Conservation (phyloP, 108 stramenopile species). For the Asterionellopsis glacialis region DNA sequence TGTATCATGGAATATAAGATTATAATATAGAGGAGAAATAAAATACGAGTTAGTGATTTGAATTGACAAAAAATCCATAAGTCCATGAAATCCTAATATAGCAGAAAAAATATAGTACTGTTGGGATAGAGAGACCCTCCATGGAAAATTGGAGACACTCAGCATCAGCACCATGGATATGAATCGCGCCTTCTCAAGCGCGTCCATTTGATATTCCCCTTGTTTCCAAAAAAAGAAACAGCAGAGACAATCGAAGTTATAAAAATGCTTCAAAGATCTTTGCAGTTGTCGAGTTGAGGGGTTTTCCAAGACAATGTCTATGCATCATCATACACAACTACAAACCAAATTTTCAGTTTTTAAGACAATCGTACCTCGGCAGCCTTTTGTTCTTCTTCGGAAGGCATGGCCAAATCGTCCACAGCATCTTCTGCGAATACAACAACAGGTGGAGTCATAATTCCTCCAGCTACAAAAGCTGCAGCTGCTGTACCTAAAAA, state of each 20-base stretch:
- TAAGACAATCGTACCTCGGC: conserved; percentile 33
- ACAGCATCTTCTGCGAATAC: conserved; percentile 11
- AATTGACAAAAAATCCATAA: conserved; percentile 1
- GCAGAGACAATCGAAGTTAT: conserved; percentile 24
- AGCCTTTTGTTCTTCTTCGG: conserved; percentile 43
- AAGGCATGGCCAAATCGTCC: conserved; percentile 74
- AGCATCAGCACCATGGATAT: conserved; percentile 46
- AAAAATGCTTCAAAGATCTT: conserved; percentile 17
- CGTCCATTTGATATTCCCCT: conserved; percentile 32
- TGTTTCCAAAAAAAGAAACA: conserved; percentile 19
- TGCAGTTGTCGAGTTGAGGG: conserved; percentile 62
- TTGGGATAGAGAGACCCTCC: conserved; percentile 82
- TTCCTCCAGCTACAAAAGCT: too few relatives aligned
- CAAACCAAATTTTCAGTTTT: not conserved
- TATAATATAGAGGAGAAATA: conserved; percentile 3
- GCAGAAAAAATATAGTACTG: conserved; percentile 36
- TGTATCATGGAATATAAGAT: too few relatives aligned
- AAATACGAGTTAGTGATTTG: not conserved
- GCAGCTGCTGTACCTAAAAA: too few relatives aligned
- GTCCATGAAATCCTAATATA: not conserved
- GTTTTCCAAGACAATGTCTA: conserved; percentile 8
- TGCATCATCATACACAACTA: not conserved
- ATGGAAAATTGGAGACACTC: conserved; percentile 47
- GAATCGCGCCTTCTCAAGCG: conserved; percentile 26
- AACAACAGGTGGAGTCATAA: too few relatives aligned